phyloP scores from a whole-genome alignment of 805 yeast species.

The Teunomyces barrocoloradensis region DNA sequence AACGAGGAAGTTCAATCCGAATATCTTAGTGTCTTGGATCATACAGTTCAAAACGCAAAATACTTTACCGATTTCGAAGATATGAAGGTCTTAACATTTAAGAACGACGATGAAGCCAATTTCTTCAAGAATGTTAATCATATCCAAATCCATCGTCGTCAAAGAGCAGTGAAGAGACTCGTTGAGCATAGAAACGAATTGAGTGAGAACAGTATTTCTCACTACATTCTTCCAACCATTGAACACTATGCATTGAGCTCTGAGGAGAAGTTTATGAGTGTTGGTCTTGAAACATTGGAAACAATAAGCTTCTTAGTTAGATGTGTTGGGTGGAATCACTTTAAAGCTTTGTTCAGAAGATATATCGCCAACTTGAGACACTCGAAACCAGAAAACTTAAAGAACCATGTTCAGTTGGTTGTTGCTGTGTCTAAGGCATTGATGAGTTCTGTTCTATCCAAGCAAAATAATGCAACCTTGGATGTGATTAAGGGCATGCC shows the following conservation, averaged over 20 bases:
- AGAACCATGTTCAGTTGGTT: constrained; percentile 57
- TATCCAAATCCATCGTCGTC: constrained; percentile 82
- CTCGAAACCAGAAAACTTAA: constrained; percentile 42
- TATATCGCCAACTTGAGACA: constrained; percentile 49
- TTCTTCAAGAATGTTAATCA: constrained; percentile 76
- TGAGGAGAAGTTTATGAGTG: constrained; percentile 56
- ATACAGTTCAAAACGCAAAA: constrained; percentile 50
- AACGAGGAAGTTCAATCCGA: constrained; percentile 68
- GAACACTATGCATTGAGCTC: constrained; percentile 70
- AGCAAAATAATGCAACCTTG: constrained; percentile 9
- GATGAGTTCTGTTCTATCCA: constrained; percentile 27
- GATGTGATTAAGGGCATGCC: constrained; percentile 28
- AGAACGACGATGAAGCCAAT: constrained; percentile 73
- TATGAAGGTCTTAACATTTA: constrained; percentile 58
- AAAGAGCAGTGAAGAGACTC: constrained; percentile 72
- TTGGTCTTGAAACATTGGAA: constrained; percentile 63
- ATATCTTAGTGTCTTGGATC: constrained; percentile 62
- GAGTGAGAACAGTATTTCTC: constrained; percentile 61
- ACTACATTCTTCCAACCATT: constrained; percentile 78
- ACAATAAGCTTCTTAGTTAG: constrained; percentile 59
- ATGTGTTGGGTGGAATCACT: constrained; percentile 75
- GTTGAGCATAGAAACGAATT: constrained; percentile 47
- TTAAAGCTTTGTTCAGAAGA: constrained; percentile 68
- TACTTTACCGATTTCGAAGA: constrained; percentile 55
- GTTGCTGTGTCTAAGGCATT: constrained; percentile 56